Evolutionary conservation across 352 stramenopile species (phyloP).

Genomic region (Globisporangium barbulae): DNA sequence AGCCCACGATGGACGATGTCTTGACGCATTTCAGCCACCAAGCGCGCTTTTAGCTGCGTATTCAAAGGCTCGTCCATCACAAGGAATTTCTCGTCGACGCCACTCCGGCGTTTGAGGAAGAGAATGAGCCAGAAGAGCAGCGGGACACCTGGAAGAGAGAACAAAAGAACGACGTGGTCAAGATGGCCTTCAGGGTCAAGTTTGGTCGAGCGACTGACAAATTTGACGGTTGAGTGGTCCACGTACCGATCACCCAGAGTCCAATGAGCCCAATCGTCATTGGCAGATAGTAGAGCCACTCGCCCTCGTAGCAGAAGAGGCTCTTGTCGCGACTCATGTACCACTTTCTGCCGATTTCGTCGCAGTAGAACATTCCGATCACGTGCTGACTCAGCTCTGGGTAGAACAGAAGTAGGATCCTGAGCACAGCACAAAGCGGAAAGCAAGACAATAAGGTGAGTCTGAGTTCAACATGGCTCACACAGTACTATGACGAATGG

Average conservation of each 20-base stretch:
- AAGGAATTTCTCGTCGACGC: conserved; percentile 47
- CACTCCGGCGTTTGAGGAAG: conserved; percentile 42
- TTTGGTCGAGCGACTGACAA: background rate
- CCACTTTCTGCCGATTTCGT: conserved; percentile 54
- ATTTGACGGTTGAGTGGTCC: background rate
- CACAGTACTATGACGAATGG: too few species aligned
- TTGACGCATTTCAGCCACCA: conserved; percentile 44
- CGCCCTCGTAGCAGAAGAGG: conserved; percentile 46
- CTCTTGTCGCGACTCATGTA: conserved; percentile 69
- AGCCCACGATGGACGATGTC: conserved; percentile 40
- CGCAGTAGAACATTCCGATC: conserved; percentile 72
- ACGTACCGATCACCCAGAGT: conserved; percentile 63
- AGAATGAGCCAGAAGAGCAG: conserved; percentile 72
- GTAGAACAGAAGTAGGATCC: conserved; percentile 68
- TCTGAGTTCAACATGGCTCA: too few species aligned
- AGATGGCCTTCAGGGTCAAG: background rate
- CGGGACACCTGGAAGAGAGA: conserved; percentile 43
- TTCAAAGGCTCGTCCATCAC: conserved; percentile 40
- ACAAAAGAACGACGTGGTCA: too few species aligned
- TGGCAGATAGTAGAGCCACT: conserved; percentile 59
- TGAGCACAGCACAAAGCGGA: conserved; percentile 13
- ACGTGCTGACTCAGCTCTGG: conserved; percentile 68
- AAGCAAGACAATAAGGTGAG: background rate
- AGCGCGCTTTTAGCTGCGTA: conserved; percentile 34
- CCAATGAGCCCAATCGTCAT: conserved; percentile 38